A percentile compares a stretch with the other conserved stretches of the same genome.
These are phyloP conservation scores for Trichoderma gamsii DNA, from an alignment of 495 filamentous ascomycete genomes.

Conservation along the genomic window DNA sequence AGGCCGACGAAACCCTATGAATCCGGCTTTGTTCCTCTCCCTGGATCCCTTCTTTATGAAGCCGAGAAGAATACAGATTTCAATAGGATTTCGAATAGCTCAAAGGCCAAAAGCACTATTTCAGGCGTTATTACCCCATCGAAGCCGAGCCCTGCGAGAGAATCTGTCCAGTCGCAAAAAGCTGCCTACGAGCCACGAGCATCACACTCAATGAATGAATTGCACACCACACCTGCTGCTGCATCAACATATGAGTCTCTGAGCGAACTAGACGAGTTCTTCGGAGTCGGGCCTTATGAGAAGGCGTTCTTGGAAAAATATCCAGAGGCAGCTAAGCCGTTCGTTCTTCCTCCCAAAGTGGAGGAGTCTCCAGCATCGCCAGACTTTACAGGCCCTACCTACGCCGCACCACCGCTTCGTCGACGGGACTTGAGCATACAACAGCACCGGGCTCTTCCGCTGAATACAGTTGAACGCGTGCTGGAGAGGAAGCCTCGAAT, in stretches of 20 bases:
- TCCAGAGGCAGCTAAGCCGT: conserved; percentile 7
- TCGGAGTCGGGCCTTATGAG: not conserved
- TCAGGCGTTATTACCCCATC: not conserved
- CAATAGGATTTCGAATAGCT: not conserved
- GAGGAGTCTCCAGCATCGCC: not conserved
- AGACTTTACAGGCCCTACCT: not conserved
- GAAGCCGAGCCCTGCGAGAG: not conserved
- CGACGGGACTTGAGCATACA: not conserved
- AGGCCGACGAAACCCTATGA: not conserved
- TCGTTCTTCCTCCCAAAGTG: not conserved
- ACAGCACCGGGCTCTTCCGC: not conserved
- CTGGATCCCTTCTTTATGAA: conserved; percentile 5
- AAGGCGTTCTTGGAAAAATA: conserved; percentile 4
- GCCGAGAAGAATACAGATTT: not conserved
- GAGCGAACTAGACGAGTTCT: conserved; percentile 9
- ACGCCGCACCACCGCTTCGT: not conserved
- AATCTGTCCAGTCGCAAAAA: not conserved
- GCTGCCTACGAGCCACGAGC: not conserved
- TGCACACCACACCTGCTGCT: not conserved
- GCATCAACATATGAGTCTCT: not conserved
- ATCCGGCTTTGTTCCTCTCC: not conserved
- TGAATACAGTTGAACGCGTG: not conserved
- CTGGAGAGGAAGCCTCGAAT: not conserved
- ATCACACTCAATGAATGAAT: not conserved
- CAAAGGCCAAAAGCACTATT: not conserved